Percentiles rank a stretch among this genome's conserved stretches.
Evolutionary conservation across 2,329 filamentous ascomycete genomes (phyloP).

Genomic region (Pyrenophora graminea): DNA sequence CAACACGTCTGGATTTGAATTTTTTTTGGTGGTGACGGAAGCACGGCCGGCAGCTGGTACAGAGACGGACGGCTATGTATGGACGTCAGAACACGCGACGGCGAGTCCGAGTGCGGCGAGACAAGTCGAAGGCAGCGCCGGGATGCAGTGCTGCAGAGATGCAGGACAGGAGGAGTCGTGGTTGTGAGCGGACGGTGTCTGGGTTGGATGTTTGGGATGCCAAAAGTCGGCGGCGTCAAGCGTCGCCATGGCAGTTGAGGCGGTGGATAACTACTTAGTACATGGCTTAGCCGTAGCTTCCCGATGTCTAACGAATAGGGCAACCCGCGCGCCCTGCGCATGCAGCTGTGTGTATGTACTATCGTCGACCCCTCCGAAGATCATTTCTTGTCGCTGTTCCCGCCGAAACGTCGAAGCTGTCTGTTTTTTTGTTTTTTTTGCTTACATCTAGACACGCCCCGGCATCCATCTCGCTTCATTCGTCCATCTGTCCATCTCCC

Average conservation of each 20-base stretch:
- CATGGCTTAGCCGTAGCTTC: constrained; percentile 15
- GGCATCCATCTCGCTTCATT: background rate
- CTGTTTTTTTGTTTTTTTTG: background rate
- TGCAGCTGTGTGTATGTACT: constrained; percentile 1
- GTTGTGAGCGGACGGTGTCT: background rate
- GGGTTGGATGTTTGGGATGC: constrained; percentile 2
- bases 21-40: constrained; percentile 26
- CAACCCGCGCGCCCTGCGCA: constrained; percentile 13
- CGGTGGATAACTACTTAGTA: too few species aligned
- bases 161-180: background rate
- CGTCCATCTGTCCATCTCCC: constrained; percentile 2
- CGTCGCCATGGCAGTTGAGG: constrained; percentile 1
- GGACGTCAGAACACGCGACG: constrained; percentile 12
- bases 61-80: constrained; percentile 7
- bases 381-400: constrained; percentile 12
- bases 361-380: constrained; percentile 16
- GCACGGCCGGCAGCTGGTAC: constrained; percentile 28
- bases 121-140: background rate
- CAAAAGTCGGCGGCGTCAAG: background rate
- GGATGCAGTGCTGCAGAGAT: too few species aligned
- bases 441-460: constrained; percentile 1
- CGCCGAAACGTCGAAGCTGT: background rate
- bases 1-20: constrained; percentile 27
- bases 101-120: constrained; percentile 1
- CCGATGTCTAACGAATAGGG: constrained; percentile 14